Evolutionary conservation across 1,284 basidiomycete genomes (phyloP), one percentile per base, ranked within the genome.

Genomic region (Sanguinoderma infundibulare): DNA sequence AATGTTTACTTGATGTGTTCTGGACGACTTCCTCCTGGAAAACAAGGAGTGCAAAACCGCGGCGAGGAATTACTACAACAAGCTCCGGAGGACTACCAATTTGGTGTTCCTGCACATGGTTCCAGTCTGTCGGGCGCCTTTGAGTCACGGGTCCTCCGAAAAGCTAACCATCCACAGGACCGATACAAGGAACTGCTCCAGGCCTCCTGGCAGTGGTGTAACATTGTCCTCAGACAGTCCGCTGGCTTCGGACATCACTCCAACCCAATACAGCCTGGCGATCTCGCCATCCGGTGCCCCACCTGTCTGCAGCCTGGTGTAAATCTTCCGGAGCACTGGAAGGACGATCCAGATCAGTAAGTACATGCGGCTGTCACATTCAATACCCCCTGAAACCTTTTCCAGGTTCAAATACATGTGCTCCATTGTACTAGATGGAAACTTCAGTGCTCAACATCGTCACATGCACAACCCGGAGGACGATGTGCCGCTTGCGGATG

Each of bases 21-120:
- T 57, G 2, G 55, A 57, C 35, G 55, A 57, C 26, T 57, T 57
- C n/a, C 36, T 57, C 2, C 36, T 57, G 3, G 7, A 3, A 5
- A 57, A 57, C 24, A 47, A 49, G 26, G 44, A 14, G 5, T 36
- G 28, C 30, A 46, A 56, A 6, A 26, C 42, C 3, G 8, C 55
- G 9, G 6, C 32, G 8, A 20, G 20, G 32, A 14, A 8, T 3
- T 49, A 57, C 17, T 34, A 50, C 24, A 17, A 22, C 1, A 57
- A 40, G 20, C 55, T 57, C 7, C 24, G 46, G 8, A 22, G 47
- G 10, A 14, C 15, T 5, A 57, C 46, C 0, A 15, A 49, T 14
- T 15, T 17, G 3, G 36, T 36, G 4, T 57, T 50, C 17, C 47
- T 34, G 12, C 47, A 57, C 17, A 28, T 22, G 12, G 35, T 50